A percentile compares a stretch with the other conserved stretches of the same genome.
Evolutionary conservation across 495 filamentous ascomycete species (phyloP).

Genomic region (Penicillium roqueforti): DNA sequence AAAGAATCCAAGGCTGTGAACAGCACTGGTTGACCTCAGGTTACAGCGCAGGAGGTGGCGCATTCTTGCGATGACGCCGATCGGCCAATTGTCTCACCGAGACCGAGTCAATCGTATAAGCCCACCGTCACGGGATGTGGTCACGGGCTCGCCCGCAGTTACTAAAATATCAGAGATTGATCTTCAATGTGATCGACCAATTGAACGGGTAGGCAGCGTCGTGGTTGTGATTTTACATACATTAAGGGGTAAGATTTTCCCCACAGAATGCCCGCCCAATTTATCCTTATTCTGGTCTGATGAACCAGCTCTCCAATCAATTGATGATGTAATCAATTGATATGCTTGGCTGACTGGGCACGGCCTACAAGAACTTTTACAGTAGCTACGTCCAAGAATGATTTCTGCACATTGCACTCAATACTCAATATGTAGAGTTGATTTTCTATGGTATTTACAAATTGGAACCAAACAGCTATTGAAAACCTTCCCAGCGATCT

Average conservation of each 20-base stretch:
- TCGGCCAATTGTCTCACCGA: not conserved
- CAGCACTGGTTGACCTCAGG: too few species aligned
- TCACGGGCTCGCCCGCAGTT: not conserved
- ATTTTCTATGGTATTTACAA: not conserved
- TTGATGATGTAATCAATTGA: too few species aligned
- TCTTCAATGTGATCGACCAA: conserved; percentile 1
- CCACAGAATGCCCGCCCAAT: too few species aligned
- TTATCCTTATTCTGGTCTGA: not conserved
- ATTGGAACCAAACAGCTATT: not conserved
- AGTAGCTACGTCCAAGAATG: not conserved
- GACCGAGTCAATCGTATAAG: not conserved
- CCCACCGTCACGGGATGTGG: not conserved
- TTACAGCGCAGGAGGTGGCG: not conserved
- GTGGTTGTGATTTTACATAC: too few species aligned
- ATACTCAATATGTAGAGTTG: not conserved
- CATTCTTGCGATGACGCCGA: not conserved
- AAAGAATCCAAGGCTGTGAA: not conserved
- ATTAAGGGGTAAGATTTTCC: too few species aligned
- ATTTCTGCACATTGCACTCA: not conserved
- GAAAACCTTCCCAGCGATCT: not conserved
- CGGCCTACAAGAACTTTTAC: too few species aligned
- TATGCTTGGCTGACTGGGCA: not conserved
- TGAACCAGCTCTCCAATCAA: not conserved
- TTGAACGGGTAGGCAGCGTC: not conserved
- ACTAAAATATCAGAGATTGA: not conserved